phyloP scores from a whole-genome alignment of 176 grass and related monocot genomes.

The Cymbopogon citratus region DNA sequence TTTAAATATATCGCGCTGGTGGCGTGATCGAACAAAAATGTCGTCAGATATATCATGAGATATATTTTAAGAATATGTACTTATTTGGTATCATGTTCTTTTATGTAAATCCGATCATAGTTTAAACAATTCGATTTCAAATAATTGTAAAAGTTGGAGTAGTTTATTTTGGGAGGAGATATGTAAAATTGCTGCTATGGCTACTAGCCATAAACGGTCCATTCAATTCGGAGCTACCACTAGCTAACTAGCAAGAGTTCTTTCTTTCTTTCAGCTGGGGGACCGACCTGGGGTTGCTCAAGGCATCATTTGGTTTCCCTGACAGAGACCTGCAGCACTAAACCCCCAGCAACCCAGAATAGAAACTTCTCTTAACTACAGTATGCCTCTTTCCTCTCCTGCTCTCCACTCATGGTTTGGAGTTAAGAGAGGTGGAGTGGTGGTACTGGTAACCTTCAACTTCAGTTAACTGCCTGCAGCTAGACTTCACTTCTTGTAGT shows the following conservation, averaged over 20 bases:
- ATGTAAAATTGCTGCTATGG: background rate
- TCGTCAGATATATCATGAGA: too few species aligned
- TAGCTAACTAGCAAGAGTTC: background rate
- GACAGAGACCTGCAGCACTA: background rate
- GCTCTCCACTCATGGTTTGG: background rate
- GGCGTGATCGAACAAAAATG: too few species aligned
- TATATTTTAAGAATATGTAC: too few species aligned
- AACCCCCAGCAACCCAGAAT: conserved; percentile 14
- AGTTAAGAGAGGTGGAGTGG: background rate
- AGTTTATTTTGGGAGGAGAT: background rate
- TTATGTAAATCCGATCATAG: too few species aligned
- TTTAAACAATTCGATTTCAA: background rate
- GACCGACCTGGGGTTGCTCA: background rate
- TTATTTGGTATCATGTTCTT: background rate
- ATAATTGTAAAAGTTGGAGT: background rate
- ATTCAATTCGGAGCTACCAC: background rate
- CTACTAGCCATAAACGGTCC: background rate
- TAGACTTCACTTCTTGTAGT: background rate
- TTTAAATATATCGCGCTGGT: too few species aligned
- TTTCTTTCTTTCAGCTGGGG: background rate
- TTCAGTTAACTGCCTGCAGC: conserved; percentile 18
- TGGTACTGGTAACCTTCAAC: background rate
- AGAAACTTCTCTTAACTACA: background rate
- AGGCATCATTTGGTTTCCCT: conserved; percentile 20
- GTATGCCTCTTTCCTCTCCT: background rate